Evolutionary conservation across 352 stramenopile genomes (phyloP).

Genomic region (Pythium utonaiense): DNA sequence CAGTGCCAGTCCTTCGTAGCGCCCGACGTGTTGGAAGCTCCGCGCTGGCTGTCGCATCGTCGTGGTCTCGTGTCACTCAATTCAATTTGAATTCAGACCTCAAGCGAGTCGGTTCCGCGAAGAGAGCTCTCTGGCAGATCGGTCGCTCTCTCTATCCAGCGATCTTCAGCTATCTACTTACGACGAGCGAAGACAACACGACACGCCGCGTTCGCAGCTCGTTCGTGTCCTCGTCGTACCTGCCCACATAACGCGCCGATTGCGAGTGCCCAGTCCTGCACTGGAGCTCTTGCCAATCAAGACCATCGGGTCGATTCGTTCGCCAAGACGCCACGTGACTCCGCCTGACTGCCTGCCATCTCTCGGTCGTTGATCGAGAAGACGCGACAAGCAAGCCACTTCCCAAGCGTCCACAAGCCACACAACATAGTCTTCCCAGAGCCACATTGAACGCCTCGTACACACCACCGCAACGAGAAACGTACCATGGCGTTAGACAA

Average conservation of each 20-base stretch:
- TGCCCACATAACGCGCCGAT: too few species aligned
- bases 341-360: neutral
- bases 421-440: too few species aligned
- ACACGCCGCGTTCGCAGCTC: neutral
- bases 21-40: neutral
- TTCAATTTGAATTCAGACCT: neutral
- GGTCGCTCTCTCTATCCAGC: neutral
- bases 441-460: too few species aligned
- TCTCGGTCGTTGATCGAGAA: neutral
- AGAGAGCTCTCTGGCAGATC: neutral
- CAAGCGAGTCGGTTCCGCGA: neutral
- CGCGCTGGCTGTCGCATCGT: neutral
- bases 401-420: too few species aligned
- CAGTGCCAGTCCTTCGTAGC: neutral
- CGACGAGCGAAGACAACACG: neutral
- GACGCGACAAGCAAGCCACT: neutral
- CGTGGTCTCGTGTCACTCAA: neutral
- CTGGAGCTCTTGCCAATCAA: neutral
- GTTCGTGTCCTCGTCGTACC: neutral
- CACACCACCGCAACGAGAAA: neutral
- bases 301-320: neutral
- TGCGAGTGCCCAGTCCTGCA: neutral
- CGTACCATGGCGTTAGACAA: conserved; percentile 19
- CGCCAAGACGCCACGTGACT: neutral
- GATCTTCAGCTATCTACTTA: too few species aligned